These are phyloP conservation scores for Tricholoma bakamatsutake DNA, from an alignment of 768 basidiomycete genomes.

Conservation along the genomic window DNA sequence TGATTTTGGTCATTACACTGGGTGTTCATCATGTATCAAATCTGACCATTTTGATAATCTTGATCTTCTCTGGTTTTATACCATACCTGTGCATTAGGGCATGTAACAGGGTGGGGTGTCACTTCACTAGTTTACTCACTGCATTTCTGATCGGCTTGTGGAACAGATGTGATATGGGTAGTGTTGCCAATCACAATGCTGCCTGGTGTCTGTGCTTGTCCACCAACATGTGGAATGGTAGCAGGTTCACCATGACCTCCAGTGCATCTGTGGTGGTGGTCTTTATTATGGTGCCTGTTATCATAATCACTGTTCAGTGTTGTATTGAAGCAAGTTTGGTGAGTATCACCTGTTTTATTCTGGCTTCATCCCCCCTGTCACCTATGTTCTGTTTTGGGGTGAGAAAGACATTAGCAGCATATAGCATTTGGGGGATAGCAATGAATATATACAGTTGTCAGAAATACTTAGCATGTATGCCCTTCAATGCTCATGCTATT, in stretches of 20 bases:
- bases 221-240: background rate
- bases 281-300: slow-evolving; percentile 19
- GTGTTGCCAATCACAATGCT: no score
- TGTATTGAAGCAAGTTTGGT: slow-evolving; percentile 13
- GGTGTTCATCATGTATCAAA: background rate
- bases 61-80: no score
- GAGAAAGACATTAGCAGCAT: slow-evolving; percentile 21
- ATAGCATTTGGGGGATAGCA: slow-evolving; percentile 19
- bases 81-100: no score
- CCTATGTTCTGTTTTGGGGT: slow-evolving; percentile 7
- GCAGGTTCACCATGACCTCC: slow-evolving; percentile 12
- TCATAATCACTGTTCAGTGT: slow-evolving; percentile 13
- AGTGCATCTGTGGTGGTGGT: slow-evolving; percentile 14
- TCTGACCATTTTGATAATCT: background rate
- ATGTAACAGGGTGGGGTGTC: no score
- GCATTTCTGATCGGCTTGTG: background rate
- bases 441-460: slow-evolving; percentile 19
- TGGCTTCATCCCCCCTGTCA: background rate
- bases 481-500: slow-evolving; percentile 8
- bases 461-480: slow-evolving; percentile 14
- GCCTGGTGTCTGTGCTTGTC: background rate
- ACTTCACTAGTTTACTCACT: background rate
- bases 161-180: no score
- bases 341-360: slow-evolving; percentile 8
- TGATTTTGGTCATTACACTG: background rate